A percentile compares a stretch with the other conserved stretches of the same genome.
phyloP scores from a whole-genome alignment of 164 flowering plant species.

The Sextonia rubra region DNA sequence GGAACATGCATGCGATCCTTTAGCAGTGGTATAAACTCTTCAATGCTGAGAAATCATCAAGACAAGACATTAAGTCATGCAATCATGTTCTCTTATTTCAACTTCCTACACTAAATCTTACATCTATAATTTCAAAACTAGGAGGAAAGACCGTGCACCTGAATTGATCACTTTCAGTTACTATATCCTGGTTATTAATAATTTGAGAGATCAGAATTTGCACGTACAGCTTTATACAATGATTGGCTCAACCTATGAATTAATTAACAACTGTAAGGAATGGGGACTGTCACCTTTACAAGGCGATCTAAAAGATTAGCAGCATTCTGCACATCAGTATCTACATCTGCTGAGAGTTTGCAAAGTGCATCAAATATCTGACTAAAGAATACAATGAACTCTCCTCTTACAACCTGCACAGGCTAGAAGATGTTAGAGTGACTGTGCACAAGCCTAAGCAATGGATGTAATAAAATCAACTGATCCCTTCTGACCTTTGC shows the following conservation, averaged over 20 bases:
- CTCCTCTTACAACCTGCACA: conserved; percentile 94
- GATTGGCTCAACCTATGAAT: background rate
- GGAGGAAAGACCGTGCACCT: conserved; percentile 44
- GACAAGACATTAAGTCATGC: conserved; percentile 3
- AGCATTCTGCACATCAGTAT: conserved; percentile 98
- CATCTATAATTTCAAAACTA: conserved; percentile 7
- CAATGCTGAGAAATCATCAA: conserved; percentile 57
- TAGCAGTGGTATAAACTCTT: conserved; percentile 92
- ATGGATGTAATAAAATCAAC: background rate
- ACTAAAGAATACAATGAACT: conserved; percentile 88
- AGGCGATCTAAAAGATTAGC: conserved; percentile 97
- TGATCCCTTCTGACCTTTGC: conserved; percentile 66
- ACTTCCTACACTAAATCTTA: background rate
- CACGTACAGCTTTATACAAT: background rate
- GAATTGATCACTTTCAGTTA: conserved; percentile 97
- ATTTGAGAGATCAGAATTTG: background rate
- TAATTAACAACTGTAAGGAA: background rate
- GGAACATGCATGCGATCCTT: conserved; percentile 96
- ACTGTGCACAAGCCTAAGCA: background rate
- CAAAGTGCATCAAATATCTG: conserved; percentile 95
- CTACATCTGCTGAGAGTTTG: conserved; percentile 95
- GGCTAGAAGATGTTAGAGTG: background rate
- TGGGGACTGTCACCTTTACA: conserved; percentile 58
- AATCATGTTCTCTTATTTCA: background rate
- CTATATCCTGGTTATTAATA: conserved; percentile 76